These are phyloP conservation scores for Acanthochlamys bracteata DNA, from an alignment of 106 monocot species.

Conservation along the genomic window DNA sequence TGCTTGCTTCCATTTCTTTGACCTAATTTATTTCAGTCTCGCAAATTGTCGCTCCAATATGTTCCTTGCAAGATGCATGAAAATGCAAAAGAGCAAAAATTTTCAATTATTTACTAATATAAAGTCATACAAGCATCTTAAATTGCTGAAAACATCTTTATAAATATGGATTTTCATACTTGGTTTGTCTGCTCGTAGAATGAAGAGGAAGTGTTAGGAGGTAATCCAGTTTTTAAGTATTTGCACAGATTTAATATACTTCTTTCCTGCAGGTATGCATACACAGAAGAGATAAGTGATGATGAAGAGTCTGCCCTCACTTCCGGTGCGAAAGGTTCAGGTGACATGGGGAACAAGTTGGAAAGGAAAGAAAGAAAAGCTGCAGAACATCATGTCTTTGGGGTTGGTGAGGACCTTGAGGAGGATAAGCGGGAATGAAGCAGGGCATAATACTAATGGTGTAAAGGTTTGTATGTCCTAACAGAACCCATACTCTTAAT, in stretches of 20 bases:
- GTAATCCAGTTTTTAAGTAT: not conserved
- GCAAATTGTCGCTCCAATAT: too few species aligned
- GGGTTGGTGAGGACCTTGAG: constrained; percentile 58
- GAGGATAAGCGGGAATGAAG: constrained; percentile 85
- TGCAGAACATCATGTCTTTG: constrained; percentile 51
- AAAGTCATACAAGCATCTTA: too few species aligned
- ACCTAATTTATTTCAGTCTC: too few species aligned
- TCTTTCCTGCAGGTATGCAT: constrained; percentile 57
- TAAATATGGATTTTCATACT: too few species aligned
- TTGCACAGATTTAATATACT: not conserved
- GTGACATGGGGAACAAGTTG: constrained; percentile 60
- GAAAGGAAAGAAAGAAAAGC: constrained; percentile 74
- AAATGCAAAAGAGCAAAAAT: too few species aligned
- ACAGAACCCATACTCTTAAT: too few species aligned
- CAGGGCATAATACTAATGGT: not conserved
- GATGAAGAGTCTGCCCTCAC: constrained; percentile 87
- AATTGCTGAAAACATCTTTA: too few species aligned
- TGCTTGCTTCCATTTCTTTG: too few species aligned
- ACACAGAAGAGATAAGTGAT: constrained; percentile 75
- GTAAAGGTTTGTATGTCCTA: not conserved
- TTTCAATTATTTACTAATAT: too few species aligned
- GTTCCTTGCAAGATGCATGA: too few species aligned
- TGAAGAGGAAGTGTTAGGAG: not conserved
- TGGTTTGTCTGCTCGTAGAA: too few species aligned
- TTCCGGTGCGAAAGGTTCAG: constrained; percentile 30